Evolutionary conservation across 1,139 yeast genomes (phyloP).

Genomic region (Nakaseomyces sp.): DNA sequence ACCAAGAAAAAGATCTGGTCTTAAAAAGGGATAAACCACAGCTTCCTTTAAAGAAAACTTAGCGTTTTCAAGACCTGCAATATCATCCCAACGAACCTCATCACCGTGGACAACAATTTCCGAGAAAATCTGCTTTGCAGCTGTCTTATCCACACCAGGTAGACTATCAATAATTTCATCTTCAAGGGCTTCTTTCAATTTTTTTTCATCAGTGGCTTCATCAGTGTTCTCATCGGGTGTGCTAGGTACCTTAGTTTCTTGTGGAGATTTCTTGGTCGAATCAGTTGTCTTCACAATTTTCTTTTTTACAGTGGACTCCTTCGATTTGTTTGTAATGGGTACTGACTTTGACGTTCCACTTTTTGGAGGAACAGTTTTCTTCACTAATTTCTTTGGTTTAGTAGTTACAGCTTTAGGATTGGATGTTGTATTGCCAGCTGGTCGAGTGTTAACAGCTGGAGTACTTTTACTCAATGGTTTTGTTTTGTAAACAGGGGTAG

Average conservation of each 20-base stretch:
- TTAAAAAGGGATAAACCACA: slow-evolving; percentile 87
- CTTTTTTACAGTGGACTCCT: slow-evolving; percentile 4
- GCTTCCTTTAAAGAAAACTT: slow-evolving; percentile 88
- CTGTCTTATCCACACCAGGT: slow-evolving; percentile 47
- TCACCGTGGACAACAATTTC: slow-evolving; percentile 93
- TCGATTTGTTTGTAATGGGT: background rate
- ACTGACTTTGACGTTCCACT: background rate
- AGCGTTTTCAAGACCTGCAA: slow-evolving; percentile 88
- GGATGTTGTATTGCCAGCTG: background rate
- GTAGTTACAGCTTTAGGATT: background rate
- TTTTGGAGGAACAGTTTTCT: background rate
- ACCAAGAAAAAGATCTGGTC: slow-evolving; percentile 90
- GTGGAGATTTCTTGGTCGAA: background rate
- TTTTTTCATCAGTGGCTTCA: slow-evolving; percentile 10
- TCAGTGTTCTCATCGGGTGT: slow-evolving; percentile 21
- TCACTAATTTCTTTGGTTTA: background rate
- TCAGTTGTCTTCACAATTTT: slow-evolving; percentile 5
- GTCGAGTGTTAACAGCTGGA: background rate
- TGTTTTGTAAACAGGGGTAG: background rate
- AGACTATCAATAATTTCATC: slow-evolving; percentile 33
- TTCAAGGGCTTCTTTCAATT: slow-evolving; percentile 29
- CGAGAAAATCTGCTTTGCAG: slow-evolving; percentile 78
- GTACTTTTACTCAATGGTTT: background rate
- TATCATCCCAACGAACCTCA: slow-evolving; percentile 94
- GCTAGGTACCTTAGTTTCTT: slow-evolving; percentile 26